Conservation (phyloP, 768 basidiomycete genomes). For the Boletus patriciae region DNA sequence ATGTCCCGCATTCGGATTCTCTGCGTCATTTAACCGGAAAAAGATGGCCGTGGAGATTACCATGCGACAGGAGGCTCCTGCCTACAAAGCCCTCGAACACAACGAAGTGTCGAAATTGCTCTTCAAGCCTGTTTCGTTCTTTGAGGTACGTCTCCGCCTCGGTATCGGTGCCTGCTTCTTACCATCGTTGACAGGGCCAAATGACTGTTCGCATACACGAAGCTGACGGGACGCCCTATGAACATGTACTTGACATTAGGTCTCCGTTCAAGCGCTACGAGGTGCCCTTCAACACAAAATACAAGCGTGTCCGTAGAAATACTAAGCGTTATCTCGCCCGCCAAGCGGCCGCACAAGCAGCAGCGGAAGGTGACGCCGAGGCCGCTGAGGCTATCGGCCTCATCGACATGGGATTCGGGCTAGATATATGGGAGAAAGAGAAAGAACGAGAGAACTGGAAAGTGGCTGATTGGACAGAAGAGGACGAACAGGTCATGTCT, state of each 20-base stretch:
- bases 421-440: constrained; percentile 96
- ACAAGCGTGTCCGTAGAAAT: constrained; percentile 93
- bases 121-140: constrained; percentile 83
- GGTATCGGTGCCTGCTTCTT: not conserved
- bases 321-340: constrained; percentile 95
- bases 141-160: constrained; percentile 60
- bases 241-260: constrained; percentile 93
- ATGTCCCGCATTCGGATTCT: constrained; percentile 87
- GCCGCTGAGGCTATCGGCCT: constrained; percentile 92
- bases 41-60: constrained; percentile 98
- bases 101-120: constrained; percentile 65
- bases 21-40: constrained; percentile 93
- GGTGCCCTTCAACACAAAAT: constrained; percentile 97
- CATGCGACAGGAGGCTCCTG: constrained; percentile 87
- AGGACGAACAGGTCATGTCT: constrained; percentile 90
- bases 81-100: constrained; percentile 63
- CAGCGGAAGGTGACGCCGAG: constrained; percentile 88
- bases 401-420: constrained; percentile 90
- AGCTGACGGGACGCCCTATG: constrained; percentile 98
- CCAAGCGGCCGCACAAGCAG: constrained; percentile 89
- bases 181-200: constrained; percentile 61
- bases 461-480: constrained; percentile 97
- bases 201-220: constrained; percentile 99
- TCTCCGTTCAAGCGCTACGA: constrained; percentile 90
- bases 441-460: constrained; percentile 92